Base-by-base conservation (phyloP, 1,284 basidiomycete genomes). In the Boletellus sp. region DNA sequence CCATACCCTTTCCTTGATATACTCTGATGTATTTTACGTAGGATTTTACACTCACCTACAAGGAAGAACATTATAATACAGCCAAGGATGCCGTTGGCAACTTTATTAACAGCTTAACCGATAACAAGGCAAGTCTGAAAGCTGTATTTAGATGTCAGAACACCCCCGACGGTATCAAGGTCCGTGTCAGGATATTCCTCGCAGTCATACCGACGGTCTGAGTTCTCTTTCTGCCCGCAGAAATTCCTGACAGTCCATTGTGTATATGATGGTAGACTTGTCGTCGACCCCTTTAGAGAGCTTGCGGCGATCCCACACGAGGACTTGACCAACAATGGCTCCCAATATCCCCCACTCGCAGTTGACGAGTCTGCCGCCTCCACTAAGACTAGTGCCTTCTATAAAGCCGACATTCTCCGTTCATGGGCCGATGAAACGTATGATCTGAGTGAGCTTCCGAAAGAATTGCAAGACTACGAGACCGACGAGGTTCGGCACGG, bases 121-220 rank as follows among this genome's bases (percentile, higher is more conserved):
- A 52, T n/a, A 44, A 22, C 47, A 60, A 57, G 44, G 57, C 57
- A 24, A 47, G 49, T 33, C 42, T 60, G 15, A 46, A 47, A 12
- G 48, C 51, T 22, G 51, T 50, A 15, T 60, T 58, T 35, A 48
- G 51, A 32, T 42, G 53, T 24, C 35, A 35, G n/a, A 51, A 48
- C 2, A 51, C 44, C 30, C 44, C 28, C 16, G 36, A 37, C n/a
- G 45, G 22, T 19, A 10, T 50, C 6, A 21, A 42, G 40, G 51
- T 58, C 8, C 16, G 42, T 57, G n/a, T 35, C 24, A 26, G n/a
- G 15, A 8, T 26, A 11, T 38, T 28, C 37, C 36, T 22, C 13
- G 10, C 8, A 8, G 7, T 32, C n/a, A 15, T 12, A 5, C 39
- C 30, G 4, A 44, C n/a, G 2, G 16, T 32, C 18, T 28, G 13